These are phyloP conservation scores for Penicillium flavigenum DNA, from an alignment of 495 filamentous ascomycete species.

Conservation along the genomic window DNA sequence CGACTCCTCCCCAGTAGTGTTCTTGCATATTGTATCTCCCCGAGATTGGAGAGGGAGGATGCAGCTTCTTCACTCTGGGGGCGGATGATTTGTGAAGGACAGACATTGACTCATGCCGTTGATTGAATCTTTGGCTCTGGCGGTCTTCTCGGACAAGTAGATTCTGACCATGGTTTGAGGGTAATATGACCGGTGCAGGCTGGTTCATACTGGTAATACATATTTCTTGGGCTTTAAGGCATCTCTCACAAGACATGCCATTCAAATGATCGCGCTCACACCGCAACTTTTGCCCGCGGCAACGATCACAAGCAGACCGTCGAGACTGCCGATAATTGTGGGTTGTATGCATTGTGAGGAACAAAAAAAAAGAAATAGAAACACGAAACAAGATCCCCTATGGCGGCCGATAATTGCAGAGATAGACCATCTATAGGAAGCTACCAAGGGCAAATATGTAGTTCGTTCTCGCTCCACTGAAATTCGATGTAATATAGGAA, in stretches of 20 bases:
- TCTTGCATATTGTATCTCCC: constrained; percentile 1
- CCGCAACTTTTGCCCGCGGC: constrained; percentile 41
- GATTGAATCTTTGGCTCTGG: constrained; percentile 1
- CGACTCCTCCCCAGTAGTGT: constrained; percentile 10
- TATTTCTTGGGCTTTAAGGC: constrained; percentile 30
- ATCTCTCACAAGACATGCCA: constrained; percentile 30
- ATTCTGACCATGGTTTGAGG: constrained; percentile 1
- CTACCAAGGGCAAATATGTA: constrained; percentile 6
- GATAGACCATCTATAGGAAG: background rate
- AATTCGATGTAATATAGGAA: background rate
- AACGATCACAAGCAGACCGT: constrained; percentile 44
- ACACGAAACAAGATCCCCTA: background rate
- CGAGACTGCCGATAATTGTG: constrained; percentile 32
- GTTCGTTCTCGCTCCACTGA: background rate
- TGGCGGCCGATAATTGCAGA: background rate
- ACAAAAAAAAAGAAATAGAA: background rate
- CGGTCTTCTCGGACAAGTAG: constrained; percentile 6
- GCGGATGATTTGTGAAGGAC: constrained; percentile 18
- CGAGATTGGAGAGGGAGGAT: background rate
- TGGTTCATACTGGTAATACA: constrained; percentile 29
- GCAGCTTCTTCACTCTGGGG: constrained; percentile 19
- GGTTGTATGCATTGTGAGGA: constrained; percentile 18
- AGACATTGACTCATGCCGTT: constrained; percentile 8
- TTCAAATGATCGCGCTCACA: constrained; percentile 36
- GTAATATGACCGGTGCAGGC: constrained; percentile 8